Conservation (phyloP, 2,329 filamentous ascomycete species). For the Arthrocladium fulminans region DNA sequence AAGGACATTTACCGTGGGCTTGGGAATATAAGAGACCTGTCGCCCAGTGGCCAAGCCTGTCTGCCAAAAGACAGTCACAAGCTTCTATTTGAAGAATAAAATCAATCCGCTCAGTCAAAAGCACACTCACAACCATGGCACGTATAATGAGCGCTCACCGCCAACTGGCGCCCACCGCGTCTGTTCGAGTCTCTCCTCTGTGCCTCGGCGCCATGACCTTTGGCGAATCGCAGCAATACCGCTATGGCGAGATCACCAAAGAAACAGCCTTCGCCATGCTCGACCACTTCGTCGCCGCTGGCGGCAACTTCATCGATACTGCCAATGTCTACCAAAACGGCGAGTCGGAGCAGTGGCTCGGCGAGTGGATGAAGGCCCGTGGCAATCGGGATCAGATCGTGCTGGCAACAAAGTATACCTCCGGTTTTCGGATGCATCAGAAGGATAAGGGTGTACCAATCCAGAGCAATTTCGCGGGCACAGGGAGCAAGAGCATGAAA, state of each 20-base stretch:
- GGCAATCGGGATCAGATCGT: slow-evolving; percentile 43
- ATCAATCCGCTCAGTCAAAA: too few species aligned
- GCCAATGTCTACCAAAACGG: slow-evolving; percentile 37
- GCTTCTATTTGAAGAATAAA: too few species aligned
- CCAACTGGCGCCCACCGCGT: slow-evolving; percentile 43
- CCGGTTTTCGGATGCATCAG: slow-evolving; percentile 23
- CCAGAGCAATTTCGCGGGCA: slow-evolving; percentile 37
- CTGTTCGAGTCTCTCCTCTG: slow-evolving; percentile 46
- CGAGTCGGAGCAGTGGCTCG: slow-evolving; percentile 41
- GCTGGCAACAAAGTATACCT: slow-evolving; percentile 48
- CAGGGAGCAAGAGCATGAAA: slow-evolving; percentile 28
- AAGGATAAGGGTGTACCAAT: slow-evolving; percentile 15
- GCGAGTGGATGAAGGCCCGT: slow-evolving; percentile 43
- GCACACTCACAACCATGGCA: too few species aligned
- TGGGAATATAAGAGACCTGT: too few species aligned
- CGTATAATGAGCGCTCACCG: too few species aligned
- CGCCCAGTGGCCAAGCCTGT: too few species aligned
- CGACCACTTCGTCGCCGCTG: slow-evolving; percentile 39
- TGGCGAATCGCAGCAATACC: slow-evolving; percentile 28
- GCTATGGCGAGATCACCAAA: slow-evolving; percentile 35
- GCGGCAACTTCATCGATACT: slow-evolving; percentile 48
- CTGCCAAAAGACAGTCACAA: too few species aligned
- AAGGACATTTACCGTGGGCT: too few species aligned
- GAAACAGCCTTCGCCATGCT: slow-evolving; percentile 39
- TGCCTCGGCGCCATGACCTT: slow-evolving; percentile 50